Conservation (phyloP, 2,329 filamentous ascomycete genomes). For the Lecanicillium sp. region DNA sequence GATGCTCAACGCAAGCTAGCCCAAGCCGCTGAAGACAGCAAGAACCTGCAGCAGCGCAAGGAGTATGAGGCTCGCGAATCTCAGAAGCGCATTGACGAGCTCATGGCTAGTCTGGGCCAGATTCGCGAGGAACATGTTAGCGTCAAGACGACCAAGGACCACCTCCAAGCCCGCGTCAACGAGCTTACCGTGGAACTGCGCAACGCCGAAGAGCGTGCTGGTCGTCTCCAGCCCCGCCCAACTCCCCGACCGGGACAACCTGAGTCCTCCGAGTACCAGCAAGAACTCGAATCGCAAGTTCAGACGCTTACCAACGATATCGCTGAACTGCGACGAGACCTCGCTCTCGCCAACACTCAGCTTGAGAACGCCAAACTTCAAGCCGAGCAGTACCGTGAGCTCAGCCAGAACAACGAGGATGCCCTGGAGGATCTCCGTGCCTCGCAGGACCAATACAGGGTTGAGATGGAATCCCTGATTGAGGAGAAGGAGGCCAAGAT, state of each 20-base stretch:
- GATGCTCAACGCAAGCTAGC: slow-evolving; percentile 76
- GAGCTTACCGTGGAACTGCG: slow-evolving; percentile 84
- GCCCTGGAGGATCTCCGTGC: slow-evolving; percentile 72
- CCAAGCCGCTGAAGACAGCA: slow-evolving; percentile 75
- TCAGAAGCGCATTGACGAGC: slow-evolving; percentile 88
- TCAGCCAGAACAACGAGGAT: slow-evolving; percentile 83
- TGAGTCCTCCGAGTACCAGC: slow-evolving; percentile 40
- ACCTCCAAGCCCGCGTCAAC: slow-evolving; percentile 81
- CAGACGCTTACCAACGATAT: slow-evolving; percentile 81
- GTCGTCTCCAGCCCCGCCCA: slow-evolving; percentile 73
- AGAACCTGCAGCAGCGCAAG: slow-evolving; percentile 75
- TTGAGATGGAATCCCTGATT: slow-evolving; percentile 73
- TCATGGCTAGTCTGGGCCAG: slow-evolving; percentile 71
- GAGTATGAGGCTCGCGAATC: slow-evolving; percentile 86
- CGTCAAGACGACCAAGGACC: slow-evolving; percentile 80
- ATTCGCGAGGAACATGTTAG: slow-evolving; percentile 81
- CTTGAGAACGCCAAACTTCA: slow-evolving; percentile 76
- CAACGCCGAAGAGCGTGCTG: slow-evolving; percentile 80
- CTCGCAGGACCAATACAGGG: slow-evolving; percentile 79
- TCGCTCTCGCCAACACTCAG: slow-evolving; percentile 75
- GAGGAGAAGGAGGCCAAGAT: slow-evolving; percentile 75
- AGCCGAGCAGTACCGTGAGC: slow-evolving; percentile 79
- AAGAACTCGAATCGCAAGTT: slow-evolving; percentile 52
- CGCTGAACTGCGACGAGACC: slow-evolving; percentile 77
- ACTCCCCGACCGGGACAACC: slow-evolving; percentile 51